Conservation (phyloP, 108 stramenopile species). For the Cyclotella cryptica region DNA sequence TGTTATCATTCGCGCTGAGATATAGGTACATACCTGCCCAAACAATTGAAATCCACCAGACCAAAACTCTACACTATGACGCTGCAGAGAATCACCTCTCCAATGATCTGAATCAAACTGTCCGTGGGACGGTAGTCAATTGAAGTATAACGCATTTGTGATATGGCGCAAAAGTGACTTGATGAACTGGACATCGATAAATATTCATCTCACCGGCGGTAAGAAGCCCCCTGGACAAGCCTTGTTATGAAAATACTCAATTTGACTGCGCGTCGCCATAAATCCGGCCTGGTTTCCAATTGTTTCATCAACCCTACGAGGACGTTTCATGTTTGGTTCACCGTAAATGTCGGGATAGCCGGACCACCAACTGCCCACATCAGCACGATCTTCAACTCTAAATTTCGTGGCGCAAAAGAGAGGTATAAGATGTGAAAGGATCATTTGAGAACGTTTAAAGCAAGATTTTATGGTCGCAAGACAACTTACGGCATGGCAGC, state of each 20-base stretch:
- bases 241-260: slow-evolving; percentile 58
- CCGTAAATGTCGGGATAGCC: slow-evolving; percentile 42
- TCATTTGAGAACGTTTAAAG: neutral
- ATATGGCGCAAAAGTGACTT: neutral
- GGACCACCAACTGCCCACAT: slow-evolving; percentile 69
- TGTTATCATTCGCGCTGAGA: neutral
- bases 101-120: slow-evolving; percentile 52
- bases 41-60: slow-evolving; percentile 77
- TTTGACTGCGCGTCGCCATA: slow-evolving; percentile 67
- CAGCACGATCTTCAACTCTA: slow-evolving; percentile 27
- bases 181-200: neutral
- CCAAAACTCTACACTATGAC: slow-evolving; percentile 80
- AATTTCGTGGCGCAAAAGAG: neutral
- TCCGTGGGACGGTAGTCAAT: neutral
- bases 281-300: slow-evolving; percentile 78
- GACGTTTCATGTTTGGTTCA: slow-evolving; percentile 37
- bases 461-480: neutral
- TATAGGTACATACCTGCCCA: slow-evolving; percentile 18
- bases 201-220: slow-evolving; percentile 47
- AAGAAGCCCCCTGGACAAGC: slow-evolving; percentile 67
- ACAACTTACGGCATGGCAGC: slow-evolving; percentile 48
- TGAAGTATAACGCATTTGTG: neutral
- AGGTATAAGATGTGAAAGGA: neutral
- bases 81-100: slow-evolving; percentile 60
- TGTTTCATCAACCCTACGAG: slow-evolving; percentile 28